phyloP scores from a whole-genome alignment of 2,329 filamentous ascomycete species.

The Chalara sp. region DNA sequence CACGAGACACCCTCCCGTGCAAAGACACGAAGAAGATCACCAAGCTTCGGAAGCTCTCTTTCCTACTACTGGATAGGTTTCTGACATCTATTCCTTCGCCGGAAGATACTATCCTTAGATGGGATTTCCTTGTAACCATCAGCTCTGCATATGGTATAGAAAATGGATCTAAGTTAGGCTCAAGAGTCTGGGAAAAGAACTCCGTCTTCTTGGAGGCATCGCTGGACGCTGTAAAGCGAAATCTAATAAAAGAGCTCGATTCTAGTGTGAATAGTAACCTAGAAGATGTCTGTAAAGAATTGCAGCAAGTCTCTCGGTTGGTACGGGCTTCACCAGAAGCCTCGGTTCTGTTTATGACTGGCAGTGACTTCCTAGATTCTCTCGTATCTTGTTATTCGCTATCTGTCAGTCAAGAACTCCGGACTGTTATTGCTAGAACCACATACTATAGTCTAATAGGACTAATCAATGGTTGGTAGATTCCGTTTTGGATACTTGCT shows the following conservation, averaged over 20 bases:
- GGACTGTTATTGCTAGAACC: slow-evolving; percentile 63
- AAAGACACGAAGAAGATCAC: slow-evolving; percentile 28
- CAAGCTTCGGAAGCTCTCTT: slow-evolving; percentile 55
- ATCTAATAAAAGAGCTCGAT: slow-evolving; percentile 57
- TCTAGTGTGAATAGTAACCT: slow-evolving; percentile 49
- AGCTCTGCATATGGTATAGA: slow-evolving; percentile 61
- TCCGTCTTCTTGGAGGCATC: slow-evolving; percentile 44
- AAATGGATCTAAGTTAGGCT: slow-evolving; percentile 42
- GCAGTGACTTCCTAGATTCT: slow-evolving; percentile 81
- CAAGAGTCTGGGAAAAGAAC: slow-evolving; percentile 46
- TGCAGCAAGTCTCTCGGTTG: slow-evolving; percentile 56
- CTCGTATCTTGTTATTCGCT: slow-evolving; percentile 59
- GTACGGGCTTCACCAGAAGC: slow-evolving; percentile 52
- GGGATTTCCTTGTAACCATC: slow-evolving; percentile 63
- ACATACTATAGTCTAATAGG: slow-evolving; percentile 70
- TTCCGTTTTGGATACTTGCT: too few relatives aligned
- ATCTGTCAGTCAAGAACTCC: slow-evolving; percentile 52
- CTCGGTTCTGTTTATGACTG: slow-evolving; percentile 64
- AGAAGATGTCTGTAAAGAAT: slow-evolving; percentile 43
- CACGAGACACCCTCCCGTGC: slow-evolving; percentile 13
- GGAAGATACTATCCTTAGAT: slow-evolving; percentile 44
- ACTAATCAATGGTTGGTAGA: slow-evolving; percentile 45
- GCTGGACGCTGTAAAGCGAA: slow-evolving; percentile 53
- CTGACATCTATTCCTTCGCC: slow-evolving; percentile 39
- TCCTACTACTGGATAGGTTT: slow-evolving; percentile 55